Evolutionary conservation across 176 grass and related monocot species (phyloP).

Genomic region (Panicum miliaceum): DNA sequence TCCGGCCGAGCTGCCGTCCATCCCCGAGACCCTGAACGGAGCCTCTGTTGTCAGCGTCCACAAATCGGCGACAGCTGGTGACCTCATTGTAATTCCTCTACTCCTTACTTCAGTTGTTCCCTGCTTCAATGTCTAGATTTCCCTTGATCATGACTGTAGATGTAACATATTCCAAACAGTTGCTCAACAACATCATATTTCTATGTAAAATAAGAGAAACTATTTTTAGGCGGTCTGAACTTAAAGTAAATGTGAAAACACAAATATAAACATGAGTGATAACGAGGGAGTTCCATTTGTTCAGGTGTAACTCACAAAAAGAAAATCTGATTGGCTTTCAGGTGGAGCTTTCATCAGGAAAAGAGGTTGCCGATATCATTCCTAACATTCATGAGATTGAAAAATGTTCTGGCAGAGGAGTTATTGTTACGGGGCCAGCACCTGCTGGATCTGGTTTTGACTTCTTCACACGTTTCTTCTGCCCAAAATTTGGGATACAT

Average conservation of each 20-base stretch:
- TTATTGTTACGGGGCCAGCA: constrained; percentile 70
- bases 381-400: constrained; percentile 66
- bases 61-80: constrained; percentile 43
- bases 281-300: not conserved
- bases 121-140: not conserved
- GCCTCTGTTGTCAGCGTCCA: constrained; percentile 55
- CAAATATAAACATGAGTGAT: not conserved
- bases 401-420: constrained; percentile 49
- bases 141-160: not conserved
- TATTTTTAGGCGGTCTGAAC: not conserved
- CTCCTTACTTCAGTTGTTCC: not conserved
- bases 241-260: not conserved
- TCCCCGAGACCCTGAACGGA: constrained; percentile 71
- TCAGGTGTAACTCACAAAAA: not conserved
- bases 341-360: constrained; percentile 80
- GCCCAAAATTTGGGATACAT: constrained; percentile 65
- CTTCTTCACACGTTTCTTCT: constrained; percentile 73
- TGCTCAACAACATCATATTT: not conserved
- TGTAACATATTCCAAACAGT: not conserved
- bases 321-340: constrained; percentile 34
- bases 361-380: constrained; percentile 59
- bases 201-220: not conserved
- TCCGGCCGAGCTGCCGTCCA: constrained; percentile 41
- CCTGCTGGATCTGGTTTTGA: constrained; percentile 73
- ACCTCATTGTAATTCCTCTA: constrained; percentile 59